Percentiles rank a stretch among this genome's conserved stretches.
phyloP scores from a whole-genome alignment of 768 basidiomycete species.

The Pisolithus sp. region DNA sequence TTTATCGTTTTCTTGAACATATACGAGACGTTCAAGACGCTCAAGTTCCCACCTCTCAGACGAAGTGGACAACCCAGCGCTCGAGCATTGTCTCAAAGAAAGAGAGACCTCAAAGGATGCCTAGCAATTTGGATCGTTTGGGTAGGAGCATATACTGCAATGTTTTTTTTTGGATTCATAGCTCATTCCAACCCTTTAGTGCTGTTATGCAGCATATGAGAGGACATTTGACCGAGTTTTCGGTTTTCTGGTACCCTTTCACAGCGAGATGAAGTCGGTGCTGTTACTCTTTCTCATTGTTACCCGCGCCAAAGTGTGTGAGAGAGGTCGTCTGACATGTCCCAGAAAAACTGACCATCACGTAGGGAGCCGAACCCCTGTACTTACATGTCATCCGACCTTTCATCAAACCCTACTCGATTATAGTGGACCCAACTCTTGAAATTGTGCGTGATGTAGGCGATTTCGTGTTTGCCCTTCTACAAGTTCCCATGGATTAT shows the following conservation, averaged over 20 bases:
- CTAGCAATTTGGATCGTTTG: conserved; percentile 83
- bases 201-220: conserved; percentile 64
- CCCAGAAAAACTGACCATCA: conserved; percentile 7
- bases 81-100: conserved; percentile 66
- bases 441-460: conserved; percentile 57
- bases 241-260: conserved; percentile 74
- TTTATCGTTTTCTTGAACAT: conserved; percentile 72
- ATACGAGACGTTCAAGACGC: conserved; percentile 79
- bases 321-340: background rate
- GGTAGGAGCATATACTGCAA: conserved; percentile 37
- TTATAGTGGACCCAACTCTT: conserved; percentile 57
- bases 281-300: conserved; percentile 67
- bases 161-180: background rate
- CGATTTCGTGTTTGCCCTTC: conserved; percentile 48
- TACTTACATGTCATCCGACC: conserved; percentile 78
- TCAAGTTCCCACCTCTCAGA: conserved; percentile 57
- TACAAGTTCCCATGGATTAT: conserved; percentile 35
- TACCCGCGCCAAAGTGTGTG: conserved; percentile 65
- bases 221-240: conserved; percentile 56
- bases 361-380: conserved; percentile 79
- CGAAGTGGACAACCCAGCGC: conserved; percentile 54
- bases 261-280: conserved; percentile 74
- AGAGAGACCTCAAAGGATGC: conserved; percentile 81
- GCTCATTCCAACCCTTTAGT: conserved; percentile 35
- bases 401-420: conserved; percentile 65